Conservation (phyloP, 2,329 filamentous ascomycete genomes). For the Aspergillus sp. region DNA sequence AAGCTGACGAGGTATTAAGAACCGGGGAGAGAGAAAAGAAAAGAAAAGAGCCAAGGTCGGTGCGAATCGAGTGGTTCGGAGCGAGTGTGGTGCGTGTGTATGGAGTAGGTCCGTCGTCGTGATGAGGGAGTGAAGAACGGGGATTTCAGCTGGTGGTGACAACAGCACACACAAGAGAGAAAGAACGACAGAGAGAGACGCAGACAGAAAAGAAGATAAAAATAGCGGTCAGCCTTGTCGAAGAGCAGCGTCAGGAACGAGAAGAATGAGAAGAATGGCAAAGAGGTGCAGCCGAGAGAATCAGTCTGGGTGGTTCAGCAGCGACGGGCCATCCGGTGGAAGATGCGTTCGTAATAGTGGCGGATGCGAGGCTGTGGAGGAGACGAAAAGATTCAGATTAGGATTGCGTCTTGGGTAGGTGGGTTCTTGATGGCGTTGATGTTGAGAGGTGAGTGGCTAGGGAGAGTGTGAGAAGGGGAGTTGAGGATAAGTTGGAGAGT, state of each 20-base stretch:
- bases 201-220: constrained; percentile 12
- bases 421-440: neutral
- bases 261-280: neutral
- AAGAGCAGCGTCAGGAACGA: neutral
- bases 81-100: neutral
- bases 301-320: no score
- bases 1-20: constrained; percentile 27
- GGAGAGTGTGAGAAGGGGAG: neutral
- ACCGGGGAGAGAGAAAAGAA: neutral
- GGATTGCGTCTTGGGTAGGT: neutral
- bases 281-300: no score
- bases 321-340: constrained; percentile 3
- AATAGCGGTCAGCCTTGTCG: constrained; percentile 20
- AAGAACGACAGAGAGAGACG: constrained; percentile 8
- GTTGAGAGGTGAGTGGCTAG: constrained; percentile 1
- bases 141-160: constrained; percentile 21
- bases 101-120: neutral
- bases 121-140: neutral
- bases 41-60: neutral
- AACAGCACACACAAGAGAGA: neutral
- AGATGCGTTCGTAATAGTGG: constrained; percentile 1
- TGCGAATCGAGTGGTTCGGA: neutral
- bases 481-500: neutral
- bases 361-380: constrained; percentile 2
- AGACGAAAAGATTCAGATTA: neutral